Conservation (phyloP, 495 filamentous ascomycete species). For the Trichoderma virens region DNA sequence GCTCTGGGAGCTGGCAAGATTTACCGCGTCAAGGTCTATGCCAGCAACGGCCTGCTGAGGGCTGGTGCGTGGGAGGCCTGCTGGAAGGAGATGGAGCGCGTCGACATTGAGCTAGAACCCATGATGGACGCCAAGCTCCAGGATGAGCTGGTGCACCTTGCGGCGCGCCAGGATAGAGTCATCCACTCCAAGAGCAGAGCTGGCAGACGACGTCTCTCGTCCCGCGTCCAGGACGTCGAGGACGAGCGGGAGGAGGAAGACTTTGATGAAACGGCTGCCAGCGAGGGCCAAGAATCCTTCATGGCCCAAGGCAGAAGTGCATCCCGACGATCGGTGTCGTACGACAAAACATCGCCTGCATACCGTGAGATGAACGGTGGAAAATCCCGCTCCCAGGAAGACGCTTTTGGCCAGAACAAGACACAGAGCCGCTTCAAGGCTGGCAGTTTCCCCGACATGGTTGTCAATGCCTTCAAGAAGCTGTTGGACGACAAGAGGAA, state of each 20-base stretch:
- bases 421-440: background rate
- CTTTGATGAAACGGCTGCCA: background rate
- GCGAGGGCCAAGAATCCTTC: background rate
- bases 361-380: background rate
- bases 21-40: conserved; percentile 85
- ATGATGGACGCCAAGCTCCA: conserved; percentile 35
- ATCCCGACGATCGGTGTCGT: background rate
- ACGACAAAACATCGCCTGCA: background rate
- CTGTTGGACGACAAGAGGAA: conserved; percentile 64
- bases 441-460: conserved; percentile 44
- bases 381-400: background rate
- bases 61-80: conserved; percentile 87
- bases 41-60: conserved; percentile 87
- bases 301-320: background rate
- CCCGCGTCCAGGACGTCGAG: background rate
- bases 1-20: conserved; percentile 41
- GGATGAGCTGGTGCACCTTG: conserved; percentile 38
- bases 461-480: conserved; percentile 62
- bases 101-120: conserved; percentile 85
- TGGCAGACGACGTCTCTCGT: background rate
- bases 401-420: background rate
- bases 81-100: conserved; percentile 95
- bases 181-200: conserved; percentile 1
- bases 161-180: conserved; percentile 14
- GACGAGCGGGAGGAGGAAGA: background rate